Evolutionary conservation across 768 basidiomycete species (phyloP), one percentile per base, ranked within the genome.

Genomic region (Phanerodontia chrysosporium): DNA sequence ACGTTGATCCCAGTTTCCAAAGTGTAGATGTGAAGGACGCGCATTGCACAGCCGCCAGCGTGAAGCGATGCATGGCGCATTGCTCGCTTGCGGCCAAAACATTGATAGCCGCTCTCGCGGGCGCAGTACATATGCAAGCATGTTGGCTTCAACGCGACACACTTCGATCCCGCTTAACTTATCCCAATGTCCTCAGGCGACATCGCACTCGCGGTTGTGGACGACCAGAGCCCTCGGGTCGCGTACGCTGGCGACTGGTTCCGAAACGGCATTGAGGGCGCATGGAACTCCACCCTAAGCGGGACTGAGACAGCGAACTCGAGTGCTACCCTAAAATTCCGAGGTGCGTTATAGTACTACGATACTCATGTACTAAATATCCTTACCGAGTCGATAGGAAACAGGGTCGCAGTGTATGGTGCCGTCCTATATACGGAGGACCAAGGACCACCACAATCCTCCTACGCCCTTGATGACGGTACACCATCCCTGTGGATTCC

Each of bases 361-460:
- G 8, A 36, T 9, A 29, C 32, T 18, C 21, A 25, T 27, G 22
- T 27, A 3, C 29, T 27, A n/a, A n/a, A n/a, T n/a, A n/a, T n/a
- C n/a, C 18, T 48, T 5, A 48, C 24, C 6, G 9, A 22, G 2
- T n/a, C 24, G 9, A 25, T 29, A 67, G 66, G 62, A 1, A 61
- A 64, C 21, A 54, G 58, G 10, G 58, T 67, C n/a, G 61, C 56
- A 3, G 55, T 67, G n/a, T 55, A 61, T 22, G 66, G 66, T 24
- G 57, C 58, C 12, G 59, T 63, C 7, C 18, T 62, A 5, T 51
- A 58, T 13, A 35, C 53, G 3, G 54, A 55, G 22, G 22, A 48
- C 39, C 21, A 24, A 36, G 32, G 32, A 21, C 18, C 64, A 0
- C 64, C 64, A 18, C 3, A 60, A 2, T 59, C 64, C 1, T 22